Percentiles rank a stretch among this genome's conserved stretches.
phyloP scores from a whole-genome alignment of 805 yeast genomes.

The Teunomyces pallodes region DNA sequence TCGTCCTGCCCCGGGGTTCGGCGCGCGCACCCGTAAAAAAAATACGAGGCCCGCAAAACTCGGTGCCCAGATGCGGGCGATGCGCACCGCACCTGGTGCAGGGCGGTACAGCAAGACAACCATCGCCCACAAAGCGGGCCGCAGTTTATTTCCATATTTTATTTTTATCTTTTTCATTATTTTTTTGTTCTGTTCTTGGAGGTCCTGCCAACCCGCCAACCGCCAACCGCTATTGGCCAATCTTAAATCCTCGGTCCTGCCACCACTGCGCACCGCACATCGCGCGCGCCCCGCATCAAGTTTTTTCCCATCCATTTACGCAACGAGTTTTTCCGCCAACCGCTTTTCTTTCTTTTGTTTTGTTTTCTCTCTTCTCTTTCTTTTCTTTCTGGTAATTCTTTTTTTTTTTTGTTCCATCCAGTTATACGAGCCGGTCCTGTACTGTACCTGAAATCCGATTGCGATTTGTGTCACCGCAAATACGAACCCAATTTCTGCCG shows the following conservation, averaged over 20 bases:
- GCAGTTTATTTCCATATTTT: no score
- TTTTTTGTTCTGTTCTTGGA: not conserved
- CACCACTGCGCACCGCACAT: not conserved
- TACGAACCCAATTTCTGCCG: not conserved
- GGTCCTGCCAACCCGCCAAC: not conserved
- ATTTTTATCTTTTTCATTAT: not conserved
- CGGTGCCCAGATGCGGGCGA: no score
- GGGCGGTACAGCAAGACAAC: no score
- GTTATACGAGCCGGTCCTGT: not conserved
- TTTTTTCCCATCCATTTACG: no score
- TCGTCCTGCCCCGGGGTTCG: not conserved
- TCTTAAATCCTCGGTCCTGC: not conserved
- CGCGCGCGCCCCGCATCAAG: no score
- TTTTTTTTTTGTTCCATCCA: no score
- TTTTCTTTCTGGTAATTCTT: no score
- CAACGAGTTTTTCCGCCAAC: no score
- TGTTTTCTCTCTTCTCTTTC: no score
- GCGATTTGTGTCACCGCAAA: constrained; percentile 1
- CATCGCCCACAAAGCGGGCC: no score
- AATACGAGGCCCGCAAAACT: not conserved
- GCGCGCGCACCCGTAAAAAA: not conserved
- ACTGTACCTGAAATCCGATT: not conserved
- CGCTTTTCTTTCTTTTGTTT: no score
- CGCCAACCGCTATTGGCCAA: not conserved
- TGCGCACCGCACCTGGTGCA: no score